phyloP scores from a whole-genome alignment of 1,139 yeast genomes.

The Komagataea norvegica region DNA sequence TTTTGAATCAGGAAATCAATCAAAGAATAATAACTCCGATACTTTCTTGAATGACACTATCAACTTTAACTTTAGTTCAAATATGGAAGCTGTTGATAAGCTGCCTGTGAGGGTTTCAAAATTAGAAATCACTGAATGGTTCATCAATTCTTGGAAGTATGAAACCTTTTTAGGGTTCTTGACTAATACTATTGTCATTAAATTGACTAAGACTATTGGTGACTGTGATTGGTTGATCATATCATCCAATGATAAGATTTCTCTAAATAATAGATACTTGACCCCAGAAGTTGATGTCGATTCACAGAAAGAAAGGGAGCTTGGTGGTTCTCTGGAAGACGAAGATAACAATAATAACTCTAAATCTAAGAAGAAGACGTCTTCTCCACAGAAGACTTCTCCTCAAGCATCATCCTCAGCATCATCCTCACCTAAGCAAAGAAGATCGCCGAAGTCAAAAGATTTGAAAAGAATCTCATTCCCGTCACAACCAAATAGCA shows the following conservation, averaged over 20 bases:
- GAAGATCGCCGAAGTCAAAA: constrained; percentile 13
- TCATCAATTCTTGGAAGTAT: constrained; percentile 33
- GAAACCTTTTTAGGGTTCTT: constrained; percentile 31
- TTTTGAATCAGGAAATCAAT: constrained; percentile 23
- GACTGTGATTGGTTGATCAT: constrained; percentile 34
- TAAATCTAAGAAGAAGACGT: constrained; percentile 9
- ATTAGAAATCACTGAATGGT: constrained; percentile 32
- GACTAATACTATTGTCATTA: constrained; percentile 30
- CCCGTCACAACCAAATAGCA: constrained; percentile 20
- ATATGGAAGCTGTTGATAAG: constrained; percentile 19
- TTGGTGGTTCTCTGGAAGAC: constrained; percentile 14
- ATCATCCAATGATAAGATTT: constrained; percentile 29
- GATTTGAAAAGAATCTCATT: constrained; percentile 20
- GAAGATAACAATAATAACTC: background rate
- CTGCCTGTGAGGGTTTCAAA: constrained; percentile 30
- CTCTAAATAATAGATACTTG: constrained; percentile 23
- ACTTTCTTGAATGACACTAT: constrained; percentile 26
- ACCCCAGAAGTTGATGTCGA: constrained; percentile 23
- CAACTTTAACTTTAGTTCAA: constrained; percentile 27
- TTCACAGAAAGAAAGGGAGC: constrained; percentile 14
- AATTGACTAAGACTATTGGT: constrained; percentile 31
- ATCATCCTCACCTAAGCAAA: too few relatives aligned
- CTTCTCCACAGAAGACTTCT: constrained; percentile 10
- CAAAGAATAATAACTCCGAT: constrained; percentile 17
- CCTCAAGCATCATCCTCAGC: too few relatives aligned